Conservation (phyloP, 306 rosid species). For the Cicer bijugum region DNA sequence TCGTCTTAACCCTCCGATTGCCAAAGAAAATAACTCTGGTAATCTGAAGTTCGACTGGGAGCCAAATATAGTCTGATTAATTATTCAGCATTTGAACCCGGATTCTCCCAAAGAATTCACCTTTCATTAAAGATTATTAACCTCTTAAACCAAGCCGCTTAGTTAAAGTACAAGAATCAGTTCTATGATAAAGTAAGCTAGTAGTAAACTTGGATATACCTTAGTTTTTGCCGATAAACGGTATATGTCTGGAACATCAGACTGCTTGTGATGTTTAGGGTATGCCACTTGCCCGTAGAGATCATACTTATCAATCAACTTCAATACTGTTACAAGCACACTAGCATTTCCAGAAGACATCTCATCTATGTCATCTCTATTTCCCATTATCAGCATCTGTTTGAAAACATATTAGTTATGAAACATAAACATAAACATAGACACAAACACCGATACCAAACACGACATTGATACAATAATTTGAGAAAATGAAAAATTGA, state of each 20-base stretch:
- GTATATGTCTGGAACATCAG: slow-evolving; percentile 92
- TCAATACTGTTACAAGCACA: slow-evolving; percentile 78
- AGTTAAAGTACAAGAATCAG: neutral
- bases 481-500: too few relatives aligned
- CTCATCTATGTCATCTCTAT: slow-evolving; percentile 80
- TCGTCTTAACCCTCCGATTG: too few relatives aligned
- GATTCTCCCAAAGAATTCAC: too few relatives aligned
- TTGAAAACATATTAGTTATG: slow-evolving; percentile 39
- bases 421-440: too few relatives aligned
- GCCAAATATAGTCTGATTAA: too few relatives aligned
- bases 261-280: slow-evolving; percentile 91
- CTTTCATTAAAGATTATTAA: too few relatives aligned
- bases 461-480: too few relatives aligned
- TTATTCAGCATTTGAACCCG: too few relatives aligned
- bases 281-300: slow-evolving; percentile 89
- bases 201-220: slow-evolving; percentile 47
- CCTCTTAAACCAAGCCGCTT: too few relatives aligned
- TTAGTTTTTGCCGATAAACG: slow-evolving; percentile 84
- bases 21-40: too few relatives aligned
- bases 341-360: slow-evolving; percentile 81
- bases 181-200: neutral
- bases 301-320: slow-evolving; percentile 84
- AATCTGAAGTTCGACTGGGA: too few relatives aligned
- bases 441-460: too few relatives aligned
- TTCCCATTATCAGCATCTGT: slow-evolving; percentile 89